phyloP scores from a whole-genome alignment of 345 rosid species.

The Ceriops tagal region DNA sequence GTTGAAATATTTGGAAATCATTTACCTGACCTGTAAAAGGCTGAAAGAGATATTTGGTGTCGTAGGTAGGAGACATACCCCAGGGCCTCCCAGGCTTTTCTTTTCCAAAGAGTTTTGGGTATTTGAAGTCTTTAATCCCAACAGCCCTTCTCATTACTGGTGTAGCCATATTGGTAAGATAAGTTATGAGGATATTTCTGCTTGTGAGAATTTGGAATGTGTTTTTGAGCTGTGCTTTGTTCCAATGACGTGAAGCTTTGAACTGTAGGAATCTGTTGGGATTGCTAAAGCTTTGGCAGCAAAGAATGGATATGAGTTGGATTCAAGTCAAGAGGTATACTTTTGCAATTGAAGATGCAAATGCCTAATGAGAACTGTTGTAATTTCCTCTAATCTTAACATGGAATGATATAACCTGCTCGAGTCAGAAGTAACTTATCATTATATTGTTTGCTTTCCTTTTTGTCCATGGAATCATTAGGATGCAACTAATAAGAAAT shows the following conservation, averaged over 20 bases:
- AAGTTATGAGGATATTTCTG: conserved; percentile 15
- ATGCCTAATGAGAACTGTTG: neutral
- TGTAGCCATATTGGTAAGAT: conserved; percentile 93
- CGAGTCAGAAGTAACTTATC: neutral
- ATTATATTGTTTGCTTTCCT: neutral
- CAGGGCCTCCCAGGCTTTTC: conserved; percentile 94
- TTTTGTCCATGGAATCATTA: neutral
- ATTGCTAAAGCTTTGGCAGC: conserved; percentile 99
- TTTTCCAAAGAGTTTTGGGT: conserved; percentile 61
- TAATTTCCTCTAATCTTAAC: conserved; percentile 2
- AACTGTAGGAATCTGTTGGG: conserved; percentile 91
- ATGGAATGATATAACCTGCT: conserved; percentile 4
- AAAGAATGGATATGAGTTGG: conserved; percentile 92
- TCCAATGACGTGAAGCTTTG: conserved; percentile 10
- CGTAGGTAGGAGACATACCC: conserved; percentile 95
- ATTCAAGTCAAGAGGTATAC: conserved; percentile 89
- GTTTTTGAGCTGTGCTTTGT: conserved; percentile 11
- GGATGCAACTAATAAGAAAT: neutral
- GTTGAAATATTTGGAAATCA: neutral
- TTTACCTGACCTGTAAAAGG: neutral
- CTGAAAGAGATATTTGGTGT: conserved; percentile 25
- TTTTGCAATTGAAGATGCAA: neutral
- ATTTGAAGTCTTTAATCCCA: conserved; percentile 74
- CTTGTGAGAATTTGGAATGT: conserved; percentile 7
- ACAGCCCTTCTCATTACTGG: conserved; percentile 95